Percentiles rank a stretch among this genome's conserved stretches.
Conservation (phyloP, 2,329 filamentous ascomycete species). For the Stachybotrys chartarum region DNA sequence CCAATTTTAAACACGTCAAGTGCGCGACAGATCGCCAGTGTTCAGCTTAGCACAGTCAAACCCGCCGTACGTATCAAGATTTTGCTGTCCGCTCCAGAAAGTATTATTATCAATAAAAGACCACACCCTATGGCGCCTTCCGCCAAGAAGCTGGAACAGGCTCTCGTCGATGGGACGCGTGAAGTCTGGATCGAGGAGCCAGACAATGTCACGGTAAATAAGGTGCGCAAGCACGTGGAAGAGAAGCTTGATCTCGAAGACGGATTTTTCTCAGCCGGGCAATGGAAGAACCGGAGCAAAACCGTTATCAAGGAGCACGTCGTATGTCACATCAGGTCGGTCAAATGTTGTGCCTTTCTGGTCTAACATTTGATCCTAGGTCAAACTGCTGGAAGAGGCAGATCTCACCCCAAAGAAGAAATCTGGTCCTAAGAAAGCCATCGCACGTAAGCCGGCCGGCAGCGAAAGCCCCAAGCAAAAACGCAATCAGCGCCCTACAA, state of each 20-base stretch:
- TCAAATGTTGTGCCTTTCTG: background rate
- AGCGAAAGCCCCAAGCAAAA: slow-evolving; percentile 26
- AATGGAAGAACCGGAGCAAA: slow-evolving; percentile 56
- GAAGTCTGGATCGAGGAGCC: slow-evolving; percentile 36
- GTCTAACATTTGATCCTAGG: background rate
- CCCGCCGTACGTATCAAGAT: no score
- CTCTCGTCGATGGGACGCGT: slow-evolving; percentile 38
- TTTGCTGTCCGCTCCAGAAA: no score
- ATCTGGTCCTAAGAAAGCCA: slow-evolving; percentile 15
- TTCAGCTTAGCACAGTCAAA: background rate
- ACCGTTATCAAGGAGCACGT: slow-evolving; percentile 45
- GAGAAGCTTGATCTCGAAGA: slow-evolving; percentile 38
- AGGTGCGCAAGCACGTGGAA: slow-evolving; percentile 45
- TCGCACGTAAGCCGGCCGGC: slow-evolving; percentile 27
- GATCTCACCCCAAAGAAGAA: slow-evolving; percentile 14
- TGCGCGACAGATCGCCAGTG: background rate
- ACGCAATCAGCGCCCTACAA: slow-evolving; percentile 28
- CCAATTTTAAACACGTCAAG: background rate
- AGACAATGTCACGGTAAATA: slow-evolving; percentile 48
- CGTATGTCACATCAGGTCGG: slow-evolving; percentile 31
- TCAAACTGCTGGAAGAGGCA: slow-evolving; percentile 10
- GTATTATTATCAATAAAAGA: background rate
- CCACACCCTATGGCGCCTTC: slow-evolving; percentile 21
- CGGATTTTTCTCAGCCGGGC: slow-evolving; percentile 38
- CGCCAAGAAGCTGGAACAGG: slow-evolving; percentile 33